Percentiles rank a stretch among this genome's conserved stretches.
phyloP scores from a whole-genome alignment of 1,284 basidiomycete species.

The Cerrena zonata region DNA sequence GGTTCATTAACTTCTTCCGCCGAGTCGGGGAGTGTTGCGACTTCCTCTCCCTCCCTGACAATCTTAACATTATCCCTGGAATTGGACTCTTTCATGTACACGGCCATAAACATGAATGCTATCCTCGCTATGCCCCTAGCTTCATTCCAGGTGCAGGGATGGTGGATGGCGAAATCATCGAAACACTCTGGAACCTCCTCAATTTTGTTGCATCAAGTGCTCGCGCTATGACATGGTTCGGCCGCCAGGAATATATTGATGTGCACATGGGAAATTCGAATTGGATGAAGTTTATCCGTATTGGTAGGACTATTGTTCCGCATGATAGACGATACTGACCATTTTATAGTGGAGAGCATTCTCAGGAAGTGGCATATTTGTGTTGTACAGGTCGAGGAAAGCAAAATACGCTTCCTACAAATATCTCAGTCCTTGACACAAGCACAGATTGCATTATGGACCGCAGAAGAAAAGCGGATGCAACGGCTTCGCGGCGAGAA shows the following conservation, averaged over 20 bases:
- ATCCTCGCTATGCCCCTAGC: neutral
- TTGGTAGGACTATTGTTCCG: slow-evolving; percentile 1
- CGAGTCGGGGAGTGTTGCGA: neutral
- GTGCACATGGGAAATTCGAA: slow-evolving; percentile 4
- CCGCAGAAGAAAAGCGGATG: neutral
- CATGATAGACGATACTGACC: too few relatives aligned
- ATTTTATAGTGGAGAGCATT: too few relatives aligned
- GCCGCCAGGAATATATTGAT: slow-evolving; percentile 5
- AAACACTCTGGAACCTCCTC: too few relatives aligned
- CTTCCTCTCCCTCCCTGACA: neutral
- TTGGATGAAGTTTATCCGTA: slow-evolving; percentile 2
- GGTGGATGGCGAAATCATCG: slow-evolving; percentile 9
- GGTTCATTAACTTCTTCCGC: neutral
- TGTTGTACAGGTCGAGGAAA: neutral
- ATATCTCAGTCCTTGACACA: neutral
- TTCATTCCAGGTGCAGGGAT: slow-evolving; percentile 3
- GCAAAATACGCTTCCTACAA: neutral
- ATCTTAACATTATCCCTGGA: neutral
- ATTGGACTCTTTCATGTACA: slow-evolving; percentile 6
- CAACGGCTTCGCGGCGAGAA: neutral
- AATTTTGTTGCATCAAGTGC: neutral
- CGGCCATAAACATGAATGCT: slow-evolving; percentile 6
- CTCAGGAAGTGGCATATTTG: neutral
- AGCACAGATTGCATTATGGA: neutral
- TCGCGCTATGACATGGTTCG: neutral